These are phyloP conservation scores for Adenanthera pavonina DNA, from an alignment of 306 rosid genomes.

Conservation along the genomic window DNA sequence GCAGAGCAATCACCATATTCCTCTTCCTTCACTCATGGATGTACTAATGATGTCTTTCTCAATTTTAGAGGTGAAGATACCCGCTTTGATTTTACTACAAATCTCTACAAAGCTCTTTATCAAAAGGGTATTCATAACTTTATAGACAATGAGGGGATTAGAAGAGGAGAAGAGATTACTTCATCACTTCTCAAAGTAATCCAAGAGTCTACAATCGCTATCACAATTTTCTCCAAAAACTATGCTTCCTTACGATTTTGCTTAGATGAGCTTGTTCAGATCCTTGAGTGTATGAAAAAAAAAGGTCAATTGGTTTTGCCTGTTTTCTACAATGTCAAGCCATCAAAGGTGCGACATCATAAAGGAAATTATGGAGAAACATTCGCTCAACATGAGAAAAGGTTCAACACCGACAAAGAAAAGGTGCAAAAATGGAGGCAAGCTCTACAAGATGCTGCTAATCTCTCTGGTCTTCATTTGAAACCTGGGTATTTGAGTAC, in stretches of 20 bases:
- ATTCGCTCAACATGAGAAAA: not conserved
- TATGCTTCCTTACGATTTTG: not conserved
- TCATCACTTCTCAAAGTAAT: not conserved
- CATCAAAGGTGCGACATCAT: not conserved
- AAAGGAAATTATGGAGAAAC: not conserved
- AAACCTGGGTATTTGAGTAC: slow-evolving; percentile 10
- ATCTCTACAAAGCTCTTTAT: not conserved
- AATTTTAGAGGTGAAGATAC: slow-evolving; percentile 11
- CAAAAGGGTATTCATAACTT: slow-evolving; percentile 1
- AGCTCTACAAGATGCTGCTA: not conserved
- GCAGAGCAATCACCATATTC: not conserved
- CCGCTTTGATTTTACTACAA: not conserved
- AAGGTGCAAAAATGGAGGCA: not conserved
- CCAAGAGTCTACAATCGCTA: not conserved
- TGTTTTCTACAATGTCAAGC: not conserved
- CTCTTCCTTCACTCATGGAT: not conserved
- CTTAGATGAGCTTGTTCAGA: slow-evolving; percentile 1
- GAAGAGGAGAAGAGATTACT: slow-evolving; percentile 1
- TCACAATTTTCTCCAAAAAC: not conserved
- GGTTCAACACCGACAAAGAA: not conserved
- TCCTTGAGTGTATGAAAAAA: not conserved
- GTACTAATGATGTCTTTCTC: not conserved
- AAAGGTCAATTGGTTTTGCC: not conserved
- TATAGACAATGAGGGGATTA: not conserved
- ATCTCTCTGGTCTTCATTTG: not conserved